Percentiles rank a stretch among this genome's conserved stretches.
Conservation (phyloP, 495 filamentous ascomycete species). For the Talaromyces liani region DNA sequence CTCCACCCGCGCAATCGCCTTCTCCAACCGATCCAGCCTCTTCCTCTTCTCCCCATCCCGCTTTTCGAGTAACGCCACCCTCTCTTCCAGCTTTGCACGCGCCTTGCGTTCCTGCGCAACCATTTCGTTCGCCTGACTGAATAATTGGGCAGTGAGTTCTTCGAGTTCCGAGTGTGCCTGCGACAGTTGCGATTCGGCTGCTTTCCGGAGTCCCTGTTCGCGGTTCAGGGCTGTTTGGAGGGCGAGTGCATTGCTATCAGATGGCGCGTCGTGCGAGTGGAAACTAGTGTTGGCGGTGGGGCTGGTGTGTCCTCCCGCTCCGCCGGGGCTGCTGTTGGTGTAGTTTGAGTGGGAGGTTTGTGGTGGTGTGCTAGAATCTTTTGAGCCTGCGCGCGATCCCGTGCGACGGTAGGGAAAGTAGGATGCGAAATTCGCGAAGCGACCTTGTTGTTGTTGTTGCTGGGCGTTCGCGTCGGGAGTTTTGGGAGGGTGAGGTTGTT, state of each 20-base stretch:
- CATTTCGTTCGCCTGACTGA: constrained; percentile 96
- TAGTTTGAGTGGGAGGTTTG: constrained; percentile 18
- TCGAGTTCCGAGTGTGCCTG: constrained; percentile 76
- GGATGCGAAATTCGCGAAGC: constrained; percentile 54
- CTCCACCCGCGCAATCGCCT: constrained; percentile 71
- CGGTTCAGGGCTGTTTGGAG: constrained; percentile 61
- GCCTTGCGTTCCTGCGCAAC: constrained; percentile 82
- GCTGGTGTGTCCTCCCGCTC: constrained; percentile 1
- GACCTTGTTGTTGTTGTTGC: constrained; percentile 25
- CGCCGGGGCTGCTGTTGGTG: constrained; percentile 13
- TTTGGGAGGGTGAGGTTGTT: constrained; percentile 19
- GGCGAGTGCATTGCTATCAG: constrained; percentile 36
- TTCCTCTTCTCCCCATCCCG: constrained; percentile 64
- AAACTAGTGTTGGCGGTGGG: constrained; percentile 16
- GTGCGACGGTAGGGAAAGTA: constrained; percentile 57
- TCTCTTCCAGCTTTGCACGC: constrained; percentile 68
- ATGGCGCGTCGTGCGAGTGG: constrained; percentile 1
- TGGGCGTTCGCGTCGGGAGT: constrained; percentile 31
- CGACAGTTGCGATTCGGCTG: constrained; percentile 66
- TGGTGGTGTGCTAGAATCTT: constrained; percentile 13
- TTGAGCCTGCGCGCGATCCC: constrained; percentile 16
- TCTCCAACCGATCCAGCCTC: constrained; percentile 66
- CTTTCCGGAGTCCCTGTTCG: constrained; percentile 63
- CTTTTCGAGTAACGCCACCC: constrained; percentile 60
- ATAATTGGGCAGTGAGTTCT: constrained; percentile 78